Evolutionary conservation across 371 early-diverging fungal genomes (phyloP), one percentile per base, ranked within the genome.

Genomic region (Syncephalastrum sp.): DNA sequence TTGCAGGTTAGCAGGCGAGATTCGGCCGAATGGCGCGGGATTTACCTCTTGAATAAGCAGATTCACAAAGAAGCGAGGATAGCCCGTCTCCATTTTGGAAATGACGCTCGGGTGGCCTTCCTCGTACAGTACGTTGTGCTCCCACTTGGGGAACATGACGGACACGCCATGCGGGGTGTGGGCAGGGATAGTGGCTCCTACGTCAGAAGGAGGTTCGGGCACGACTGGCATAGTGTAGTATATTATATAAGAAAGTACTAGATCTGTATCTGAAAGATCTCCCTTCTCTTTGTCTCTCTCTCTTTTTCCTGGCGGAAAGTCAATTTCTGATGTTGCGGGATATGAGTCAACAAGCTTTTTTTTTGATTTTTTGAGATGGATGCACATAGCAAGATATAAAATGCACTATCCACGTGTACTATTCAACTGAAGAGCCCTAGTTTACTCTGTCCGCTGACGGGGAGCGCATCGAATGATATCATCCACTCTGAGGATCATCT

Each of bases 401-500:
- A 33, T 33, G 8, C 8, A 10, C 6, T 33, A 12, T 33, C 38
- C 8, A 33, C 38, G 3, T 33, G 38, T 33, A 33, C 38, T 33
- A 33, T 33, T 5, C 12, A 10, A 33, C 7, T 33, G 38, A 10
- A 33, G 6, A 33, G 38, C 10, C 38, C 10, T 33, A 10, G 12
- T 33, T 10, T 33, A 33, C 38, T 33, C 38, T 33, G 38, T 33
- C 38, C 38, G 38, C 38, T 54, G 23, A 5, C 97, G 84, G 65
- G 97, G 98, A 56, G 94, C 92, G 68, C 93, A 91, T 68, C 97
- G 92, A 72, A 99, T 93, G 67, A 99, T 96, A 70, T 98, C 96
- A 78, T 99, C 99, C 43, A 99, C 99, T 65, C 99, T 91, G 38
- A 99, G 79, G 69, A 99, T 95, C 94, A 98, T 94, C 81, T 99